A percentile compares a stretch with the other conserved stretches of the same genome.
phyloP scores from a whole-genome alignment of 2,329 filamentous ascomycete genomes.

The Periconia macrospinosa region DNA sequence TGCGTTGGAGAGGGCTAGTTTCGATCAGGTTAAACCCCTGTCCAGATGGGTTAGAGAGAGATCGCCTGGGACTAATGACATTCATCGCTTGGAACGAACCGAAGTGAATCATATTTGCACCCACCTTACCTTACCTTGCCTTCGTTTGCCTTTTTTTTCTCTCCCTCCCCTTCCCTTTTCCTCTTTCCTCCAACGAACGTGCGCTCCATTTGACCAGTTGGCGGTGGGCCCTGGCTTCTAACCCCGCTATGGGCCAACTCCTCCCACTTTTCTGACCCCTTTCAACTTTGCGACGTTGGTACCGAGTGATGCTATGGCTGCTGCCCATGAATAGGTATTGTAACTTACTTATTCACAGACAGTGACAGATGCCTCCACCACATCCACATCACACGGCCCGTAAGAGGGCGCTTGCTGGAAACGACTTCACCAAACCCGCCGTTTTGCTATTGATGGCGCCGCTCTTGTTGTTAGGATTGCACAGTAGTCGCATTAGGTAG shows the following conservation, averaged over 20 bases:
- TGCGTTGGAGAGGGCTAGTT: not conserved
- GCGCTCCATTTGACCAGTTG: not conserved
- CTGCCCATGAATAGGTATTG: no score
- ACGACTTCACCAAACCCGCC: not conserved
- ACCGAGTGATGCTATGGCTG: not conserved
- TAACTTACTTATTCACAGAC: not conserved
- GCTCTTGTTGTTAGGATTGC: no score
- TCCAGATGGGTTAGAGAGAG: no score
- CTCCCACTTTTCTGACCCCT: no score
- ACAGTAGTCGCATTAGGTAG: no score
- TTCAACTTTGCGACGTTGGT: no score
- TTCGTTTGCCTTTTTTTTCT: not conserved
- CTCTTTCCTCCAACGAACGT: not conserved
- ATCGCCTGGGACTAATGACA: not conserved
- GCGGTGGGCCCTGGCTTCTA: not conserved
- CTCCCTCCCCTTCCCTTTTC: not conserved
- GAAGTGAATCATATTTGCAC: not conserved
- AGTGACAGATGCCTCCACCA: not conserved
- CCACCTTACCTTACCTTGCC: not conserved
- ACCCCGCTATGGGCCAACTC: not conserved
- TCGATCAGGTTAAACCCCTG: no score
- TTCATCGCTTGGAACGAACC: not conserved
- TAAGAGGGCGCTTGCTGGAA: not conserved
- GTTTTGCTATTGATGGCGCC: not conserved
- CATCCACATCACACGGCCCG: no score